Evolutionary conservation across 805 yeast genomes (phyloP), one percentile per base, ranked within the genome.

Genomic region (Metschnikowia vanudenii): DNA sequence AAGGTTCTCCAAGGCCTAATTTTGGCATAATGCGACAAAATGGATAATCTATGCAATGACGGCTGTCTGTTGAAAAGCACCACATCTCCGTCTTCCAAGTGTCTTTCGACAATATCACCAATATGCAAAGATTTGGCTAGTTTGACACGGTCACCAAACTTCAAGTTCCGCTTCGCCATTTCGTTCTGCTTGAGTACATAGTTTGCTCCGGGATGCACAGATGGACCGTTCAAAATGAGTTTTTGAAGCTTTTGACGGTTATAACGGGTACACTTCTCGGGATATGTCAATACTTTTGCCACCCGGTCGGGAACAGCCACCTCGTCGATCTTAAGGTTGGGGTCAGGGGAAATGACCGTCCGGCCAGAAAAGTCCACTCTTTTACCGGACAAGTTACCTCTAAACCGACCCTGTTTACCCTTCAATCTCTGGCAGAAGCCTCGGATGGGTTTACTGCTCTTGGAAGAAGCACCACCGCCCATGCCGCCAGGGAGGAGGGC

Each of bases 301-400:
- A 94, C 97, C 53, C 95, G 77, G 58, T 91, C 97, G 7, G 99
- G 99, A 20, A 94, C 98, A 1, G 99, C 99, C 35, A 94, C 99
- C 68, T 94, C 97, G 68, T 94, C 98, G 52, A 94, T 88, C 24
- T 85, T 76, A 57, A 94, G 73, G 64, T 94, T 94, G 31, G 99
- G 99, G 73, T 94, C 99, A 2, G 99, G 99, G 2, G 98, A 92
- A 61, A 94, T 94, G 57, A 94, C 99, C 0, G 99, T 94, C 73
- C 99, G 82, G 41, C 96, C 99, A 0, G 97, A 90, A 63, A 94
- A 94, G 68, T 94, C 99, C 20, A 94, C 99, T 74, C 99, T 87
- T 68, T 94, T 94, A 68, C 99, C 99, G 1, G 97, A 90, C 57
- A 94, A 72, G 62, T 94, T 94, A 56, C 99, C 99, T 75, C 99